Evolutionary conservation across 768 basidiomycete species (phyloP).

Genomic region (Agrocybe praecox): DNA sequence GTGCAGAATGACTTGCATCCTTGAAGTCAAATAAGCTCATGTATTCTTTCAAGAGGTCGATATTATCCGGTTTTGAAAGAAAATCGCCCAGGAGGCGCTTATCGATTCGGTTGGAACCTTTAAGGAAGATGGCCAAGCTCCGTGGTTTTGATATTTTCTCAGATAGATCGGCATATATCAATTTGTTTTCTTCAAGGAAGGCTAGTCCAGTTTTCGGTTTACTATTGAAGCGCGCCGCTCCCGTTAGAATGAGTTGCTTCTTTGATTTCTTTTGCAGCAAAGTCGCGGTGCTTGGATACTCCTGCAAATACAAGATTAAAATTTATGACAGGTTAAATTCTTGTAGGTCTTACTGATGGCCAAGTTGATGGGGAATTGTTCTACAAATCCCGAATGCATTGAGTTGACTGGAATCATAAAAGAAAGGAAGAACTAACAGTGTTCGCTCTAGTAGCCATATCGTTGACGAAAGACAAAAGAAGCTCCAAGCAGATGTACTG

Average conservation of each 20-base stretch:
- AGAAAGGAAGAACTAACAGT: conserved; percentile 35
- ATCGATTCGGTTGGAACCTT: conserved; percentile 82
- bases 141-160: conserved; percentile 55
- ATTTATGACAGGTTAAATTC: neutral
- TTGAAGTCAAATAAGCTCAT: conserved; percentile 89
- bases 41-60: conserved; percentile 85
- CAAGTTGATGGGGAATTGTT: conserved; percentile 45
- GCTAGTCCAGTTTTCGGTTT: conserved; percentile 92
- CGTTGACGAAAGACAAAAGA: conserved; percentile 82
- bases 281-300: conserved; percentile 55
- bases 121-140: conserved; percentile 85
- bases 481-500: conserved; percentile 91
- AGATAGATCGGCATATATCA: conserved; percentile 75
- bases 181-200: conserved; percentile 90
- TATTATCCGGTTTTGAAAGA: conserved; percentile 85
- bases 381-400: conserved; percentile 21
- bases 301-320: conserved; percentile 34
- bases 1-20: conserved; percentile 52
- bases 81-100: conserved; percentile 94
- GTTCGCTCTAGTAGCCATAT: conserved; percentile 74
- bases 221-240: conserved; percentile 84
- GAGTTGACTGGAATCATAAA: conserved; percentile 11
- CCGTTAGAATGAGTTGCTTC: conserved; percentile 85
- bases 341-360: conserved; percentile 55
- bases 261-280: conserved; percentile 74